Evolutionary conservation across 2,329 filamentous ascomycete genomes (phyloP), one percentile per base, ranked within the genome.

Genomic region (Onygenales sp.): DNA sequence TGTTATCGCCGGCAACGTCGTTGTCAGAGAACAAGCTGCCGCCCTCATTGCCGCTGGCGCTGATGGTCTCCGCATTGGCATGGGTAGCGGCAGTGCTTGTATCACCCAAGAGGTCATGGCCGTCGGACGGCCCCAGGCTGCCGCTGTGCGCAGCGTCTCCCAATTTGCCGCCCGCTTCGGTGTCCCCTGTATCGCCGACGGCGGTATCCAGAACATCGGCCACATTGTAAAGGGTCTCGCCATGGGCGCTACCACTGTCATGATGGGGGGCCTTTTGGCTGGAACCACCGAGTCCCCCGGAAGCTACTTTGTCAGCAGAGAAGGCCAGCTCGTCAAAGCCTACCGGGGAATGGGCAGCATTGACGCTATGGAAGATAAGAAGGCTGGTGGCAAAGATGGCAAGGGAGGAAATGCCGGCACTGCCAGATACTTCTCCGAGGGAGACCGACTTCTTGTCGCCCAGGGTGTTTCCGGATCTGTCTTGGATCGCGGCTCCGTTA

Each of bases 81-180:
- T 98, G 93, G 93, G 93, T 63, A 95, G 89, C 69, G 93, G 93
- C 67, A 95, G 89, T 67, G 93, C 93, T 67, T 98, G 93, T 75
- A 98, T 98, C 64, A 98, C 93, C 54, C 93, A 98, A 75, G 93
- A 98, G 76, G 94, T 98, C 68, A 98, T 98, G 93, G 93, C 93
- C 62, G 92, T 98, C 49, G 93, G 94, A 56, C 87, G 93, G 65
- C 93, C 93, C 54, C 93, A 98, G 75, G 93, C 94, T 43, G 89
- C 91, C 32, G 85, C 93, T 43, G 92, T 98, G 56, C 90, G 87
- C 78, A 88, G 85, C 62, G 93, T 98, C 64, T 85, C 88, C 65
- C 78, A 83, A 52, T 98, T 98, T 65, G 92, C 93, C 51, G 87
- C 87, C 54, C 85, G 84, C 61, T 98, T 98, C 66, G 93, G 94